Base-by-base conservation (phyloP, 2,329 filamentous ascomycete genomes). In the Colletotrichum trifolii region DNA sequence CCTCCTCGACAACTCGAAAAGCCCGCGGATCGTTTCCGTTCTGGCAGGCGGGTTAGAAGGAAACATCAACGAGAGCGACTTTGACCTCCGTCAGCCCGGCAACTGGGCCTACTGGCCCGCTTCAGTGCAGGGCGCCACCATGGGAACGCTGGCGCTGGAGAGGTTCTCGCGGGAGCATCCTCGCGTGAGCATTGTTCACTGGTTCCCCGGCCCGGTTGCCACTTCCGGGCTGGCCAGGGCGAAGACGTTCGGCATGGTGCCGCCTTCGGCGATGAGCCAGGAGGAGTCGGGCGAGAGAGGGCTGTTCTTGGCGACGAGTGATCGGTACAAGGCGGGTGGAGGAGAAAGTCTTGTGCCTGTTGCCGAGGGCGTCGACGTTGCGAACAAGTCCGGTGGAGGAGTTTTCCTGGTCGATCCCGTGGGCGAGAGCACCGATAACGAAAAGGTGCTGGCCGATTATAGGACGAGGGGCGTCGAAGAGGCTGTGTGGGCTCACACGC, bases 21-120 rank as follows among this genome's bases (percentile, higher is more conserved):
- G 83, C 2, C 73, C 79, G 0, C 82, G 86, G 2, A 82, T 87
- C 6, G 74, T 84, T 43, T 82, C 75, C 34, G 76, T 88, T 4
- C 75, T 87, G 0, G 83, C 79, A 0, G 83, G 77, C 2, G 82
- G 84, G 2, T 74, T 76, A n/a, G 85, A 88, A 74, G 79, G 78
- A 1, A 66, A 76, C 1, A 73, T 88, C 2, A 71, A 81, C 33
- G 68, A 78, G 1, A 73, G 82, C 38, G 83, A 87, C 54, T 75
- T 83, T 7, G 81, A 82, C 36, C 76, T 75, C 56, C 80, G 71
- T 40, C 75, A 74, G 38, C 79, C 75, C 68, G 66, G 67, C 3
- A 79, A 73, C 53, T 73, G 64, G 2, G 69, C 71, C 67, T 74
- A 76, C 68, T 72, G 46, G 15, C 81, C 78, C n/a, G 75, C 77